A percentile compares a stretch with the other conserved stretches of the same genome.
Evolutionary conservation across 345 rosid species (phyloP).

Genomic region (Corchorus capsularis): DNA sequence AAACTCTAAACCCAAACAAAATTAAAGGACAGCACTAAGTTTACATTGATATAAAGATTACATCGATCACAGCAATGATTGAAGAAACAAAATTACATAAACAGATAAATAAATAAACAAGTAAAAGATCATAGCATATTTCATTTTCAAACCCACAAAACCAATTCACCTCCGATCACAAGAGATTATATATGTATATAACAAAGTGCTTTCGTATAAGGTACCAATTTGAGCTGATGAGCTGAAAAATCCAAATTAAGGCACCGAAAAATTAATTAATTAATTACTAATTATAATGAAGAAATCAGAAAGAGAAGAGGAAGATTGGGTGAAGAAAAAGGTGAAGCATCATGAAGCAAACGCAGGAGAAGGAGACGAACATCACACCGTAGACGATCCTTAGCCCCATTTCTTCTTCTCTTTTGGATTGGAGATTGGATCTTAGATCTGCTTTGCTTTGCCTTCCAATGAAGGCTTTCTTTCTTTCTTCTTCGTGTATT

Average conservation of each 20-base stretch:
- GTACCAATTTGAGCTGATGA: no score
- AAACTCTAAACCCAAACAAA: no score
- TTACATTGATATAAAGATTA: background rate
- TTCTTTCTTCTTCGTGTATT: background rate
- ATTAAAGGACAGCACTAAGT: no score
- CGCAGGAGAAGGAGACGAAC: constrained; percentile 53
- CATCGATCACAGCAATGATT: no score
- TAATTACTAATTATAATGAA: background rate
- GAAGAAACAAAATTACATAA: background rate
- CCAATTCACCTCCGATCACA: no score
- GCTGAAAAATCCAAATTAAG: background rate
- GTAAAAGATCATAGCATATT: background rate
- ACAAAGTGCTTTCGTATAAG: no score
- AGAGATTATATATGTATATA: no score
- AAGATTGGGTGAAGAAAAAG: constrained; percentile 54
- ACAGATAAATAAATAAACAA: background rate
- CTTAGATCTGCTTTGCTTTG: background rate
- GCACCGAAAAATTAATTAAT: no score
- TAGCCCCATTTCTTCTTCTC: constrained; percentile 30
- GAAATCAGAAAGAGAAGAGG: constrained; percentile 37
- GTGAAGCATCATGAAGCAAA: constrained; percentile 63
- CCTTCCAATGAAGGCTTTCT: background rate
- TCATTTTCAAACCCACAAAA: background rate
- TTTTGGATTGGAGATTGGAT: background rate
- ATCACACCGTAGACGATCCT: constrained; percentile 46